Base-by-base conservation (phyloP, 495 filamentous ascomycete species). In the Bathelium albidoporum region DNA sequence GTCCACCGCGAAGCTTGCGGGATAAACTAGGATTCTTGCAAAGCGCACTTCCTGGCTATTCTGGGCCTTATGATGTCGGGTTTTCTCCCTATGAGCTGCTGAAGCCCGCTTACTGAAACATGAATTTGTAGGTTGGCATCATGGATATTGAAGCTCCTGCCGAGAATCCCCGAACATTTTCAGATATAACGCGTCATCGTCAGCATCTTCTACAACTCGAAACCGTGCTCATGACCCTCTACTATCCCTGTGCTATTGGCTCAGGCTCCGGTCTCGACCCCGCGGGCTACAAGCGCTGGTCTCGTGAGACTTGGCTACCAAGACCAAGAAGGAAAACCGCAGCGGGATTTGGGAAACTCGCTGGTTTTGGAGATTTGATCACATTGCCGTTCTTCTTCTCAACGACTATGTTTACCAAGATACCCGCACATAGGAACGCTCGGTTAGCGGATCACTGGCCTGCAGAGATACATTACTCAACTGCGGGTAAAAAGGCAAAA, bases 381-480 rank as follows among this genome's bases (percentile, higher is more conserved):
- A 10, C 49, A 9, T 64, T 79, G 22, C 71, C 75, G 0, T 79
- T 78, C 64, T 80, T 83, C 70, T 73, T 73, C 0, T 60, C 71
- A 1, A 82, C 80, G 0, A 77, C 75, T 11, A 80, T 82, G 75
- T 83, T 82, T 60, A 83, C 83, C 49, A 82, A 84, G 66, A 61
- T 85, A 29, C 82, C 81, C 4, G 81, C 80, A 12, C 82, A 79
- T 65, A 74, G 81, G 44, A 86, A 87, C 53, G 67, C 78, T n/a
- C 67, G 69, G 16, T 62, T 76, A 20, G 76, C 78, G 9, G 65
- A 64, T 4, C 72, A 79, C 65, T 79, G 75, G 73, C 78, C 76
- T 36, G 70, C 75, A 7, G 45, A 65, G n/a, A 64, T 68, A 1
- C 68, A 75, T 41, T 64, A 63, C 2, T 60, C 62, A 59, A 28